phyloP scores from a whole-genome alignment of 169 alveolate species.

The Cryptosporidium sp. region DNA sequence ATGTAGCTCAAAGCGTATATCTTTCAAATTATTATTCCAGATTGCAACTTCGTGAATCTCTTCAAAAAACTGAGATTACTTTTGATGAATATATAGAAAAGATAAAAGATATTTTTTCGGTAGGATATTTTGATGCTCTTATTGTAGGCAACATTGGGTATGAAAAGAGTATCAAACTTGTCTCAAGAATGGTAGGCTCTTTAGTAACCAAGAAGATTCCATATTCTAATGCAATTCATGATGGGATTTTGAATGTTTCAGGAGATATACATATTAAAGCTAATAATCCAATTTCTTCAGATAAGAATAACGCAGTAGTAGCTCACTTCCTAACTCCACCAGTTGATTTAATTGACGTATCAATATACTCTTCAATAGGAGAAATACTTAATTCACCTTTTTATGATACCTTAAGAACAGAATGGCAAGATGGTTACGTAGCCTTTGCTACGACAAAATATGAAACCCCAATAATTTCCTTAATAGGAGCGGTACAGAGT shows the following conservation, averaged over 20 bases:
- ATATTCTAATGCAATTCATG: constrained; percentile 42
- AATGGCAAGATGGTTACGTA: constrained; percentile 75
- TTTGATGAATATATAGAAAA: constrained; percentile 28
- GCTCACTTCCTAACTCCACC: constrained; percentile 59
- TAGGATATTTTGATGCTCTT: constrained; percentile 53
- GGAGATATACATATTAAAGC: constrained; percentile 29
- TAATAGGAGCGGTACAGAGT: constrained; percentile 63
- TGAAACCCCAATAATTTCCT: constrained; percentile 42
- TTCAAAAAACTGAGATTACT: constrained; percentile 9
- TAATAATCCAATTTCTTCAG: constrained; percentile 59
- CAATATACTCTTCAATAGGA: constrained; percentile 51
- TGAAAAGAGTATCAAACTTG: background rate
- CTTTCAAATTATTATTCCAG: constrained; percentile 55
- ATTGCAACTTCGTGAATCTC: constrained; percentile 48
- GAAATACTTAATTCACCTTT: constrained; percentile 47
- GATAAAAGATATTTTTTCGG: background rate
- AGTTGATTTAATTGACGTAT: constrained; percentile 36
- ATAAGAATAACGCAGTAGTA: constrained; percentile 58
- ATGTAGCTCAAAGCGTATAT: constrained; percentile 48
- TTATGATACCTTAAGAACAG: constrained; percentile 59
- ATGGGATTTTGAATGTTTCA: constrained; percentile 11
- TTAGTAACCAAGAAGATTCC: background rate
- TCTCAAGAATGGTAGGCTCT: background rate
- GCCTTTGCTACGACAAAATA: constrained; percentile 50
- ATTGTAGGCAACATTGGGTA: constrained; percentile 50